phyloP scores from a whole-genome alignment of 1,284 basidiomycete genomes.

The Leccinum pachyderme region DNA sequence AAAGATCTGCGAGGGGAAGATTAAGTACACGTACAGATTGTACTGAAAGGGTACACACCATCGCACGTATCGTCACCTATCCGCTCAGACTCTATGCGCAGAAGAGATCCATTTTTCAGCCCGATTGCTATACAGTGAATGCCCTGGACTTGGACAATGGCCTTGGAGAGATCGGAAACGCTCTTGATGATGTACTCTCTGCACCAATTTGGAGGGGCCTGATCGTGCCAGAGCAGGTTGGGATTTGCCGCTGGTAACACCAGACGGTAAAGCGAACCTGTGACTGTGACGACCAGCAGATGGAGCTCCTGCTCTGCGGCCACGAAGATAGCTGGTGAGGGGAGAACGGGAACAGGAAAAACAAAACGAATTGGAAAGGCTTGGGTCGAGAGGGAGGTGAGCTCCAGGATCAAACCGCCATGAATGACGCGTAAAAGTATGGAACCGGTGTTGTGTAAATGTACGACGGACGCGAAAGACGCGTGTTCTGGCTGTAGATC shows the following conservation, averaged over 20 bases:
- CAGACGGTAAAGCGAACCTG: constrained; percentile 76
- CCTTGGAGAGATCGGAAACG: constrained; percentile 42
- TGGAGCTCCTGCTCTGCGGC: constrained; percentile 64
- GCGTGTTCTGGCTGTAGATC: constrained; percentile 76
- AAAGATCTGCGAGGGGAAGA: constrained; percentile 47
- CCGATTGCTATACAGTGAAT: constrained; percentile 67
- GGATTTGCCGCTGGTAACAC: constrained; percentile 60
- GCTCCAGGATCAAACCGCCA: constrained; percentile 73
- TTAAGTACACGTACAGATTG: constrained; percentile 6
- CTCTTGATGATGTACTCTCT: constrained; percentile 67
- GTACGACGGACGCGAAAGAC: constrained; percentile 56
- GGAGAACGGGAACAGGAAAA: constrained; percentile 71
- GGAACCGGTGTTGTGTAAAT: constrained; percentile 59
- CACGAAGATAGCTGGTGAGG: constrained; percentile 63
- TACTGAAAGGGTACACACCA: constrained; percentile 42
- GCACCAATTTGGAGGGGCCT: constrained; percentile 54
- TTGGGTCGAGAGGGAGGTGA: constrained; percentile 66
- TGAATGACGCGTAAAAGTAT: constrained; percentile 76
- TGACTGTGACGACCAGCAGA: constrained; percentile 65
- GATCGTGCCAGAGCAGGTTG: constrained; percentile 57
- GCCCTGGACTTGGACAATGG: constrained; percentile 69
- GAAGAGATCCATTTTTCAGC: constrained; percentile 64
- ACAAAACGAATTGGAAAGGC: constrained; percentile 70
- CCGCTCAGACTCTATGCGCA: constrained; percentile 66
- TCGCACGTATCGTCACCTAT: constrained; percentile 50